Evolutionary conservation across 768 basidiomycete genomes (phyloP).

Genomic region (Solioccasus polychromus): DNA sequence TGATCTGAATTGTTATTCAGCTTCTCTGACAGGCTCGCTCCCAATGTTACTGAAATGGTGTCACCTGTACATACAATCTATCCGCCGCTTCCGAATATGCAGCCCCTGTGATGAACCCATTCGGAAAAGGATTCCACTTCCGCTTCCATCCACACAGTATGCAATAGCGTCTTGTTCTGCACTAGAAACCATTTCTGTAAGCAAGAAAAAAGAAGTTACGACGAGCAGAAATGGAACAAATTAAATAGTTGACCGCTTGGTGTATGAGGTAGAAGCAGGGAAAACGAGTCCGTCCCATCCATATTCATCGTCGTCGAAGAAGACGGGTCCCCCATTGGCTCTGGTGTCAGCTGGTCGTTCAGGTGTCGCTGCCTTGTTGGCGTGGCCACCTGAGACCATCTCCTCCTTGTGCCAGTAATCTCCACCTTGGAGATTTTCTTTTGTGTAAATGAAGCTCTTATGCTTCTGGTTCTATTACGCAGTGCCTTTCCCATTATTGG

Average conservation of each 20-base stretch:
- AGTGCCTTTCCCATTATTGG: too few relatives aligned
- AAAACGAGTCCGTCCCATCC: conserved; percentile 28
- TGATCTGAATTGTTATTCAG: conserved; percentile 28
- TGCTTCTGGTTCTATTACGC: background rate
- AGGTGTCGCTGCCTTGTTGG: conserved; percentile 20
- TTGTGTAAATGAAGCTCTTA: background rate
- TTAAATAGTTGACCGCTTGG: conserved; percentile 30
- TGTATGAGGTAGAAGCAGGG: conserved; percentile 32
- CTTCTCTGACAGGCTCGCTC: background rate
- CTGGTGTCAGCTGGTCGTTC: conserved; percentile 36
- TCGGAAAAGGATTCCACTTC: conserved; percentile 30
- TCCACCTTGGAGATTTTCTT: background rate
- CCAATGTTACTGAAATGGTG: too few relatives aligned
- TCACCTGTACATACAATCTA: conserved; percentile 41
- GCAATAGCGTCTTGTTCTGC: conserved; percentile 36
- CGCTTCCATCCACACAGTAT: conserved; percentile 34
- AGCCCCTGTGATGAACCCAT: conserved; percentile 39
- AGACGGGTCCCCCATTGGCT: conserved; percentile 36
- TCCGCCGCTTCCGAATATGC: conserved; percentile 32
- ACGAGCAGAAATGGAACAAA: background rate
- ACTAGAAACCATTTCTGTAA: conserved; percentile 36
- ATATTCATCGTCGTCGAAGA: conserved; percentile 37
- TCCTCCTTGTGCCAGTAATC: background rate
- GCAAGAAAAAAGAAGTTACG: background rate
- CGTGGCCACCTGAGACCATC: conserved; percentile 6